A percentile compares a stretch with the other conserved stretches of the same genome.
Evolutionary conservation across 352 stramenopile genomes (phyloP).

Genomic region (Pythium pectinolyticum): DNA sequence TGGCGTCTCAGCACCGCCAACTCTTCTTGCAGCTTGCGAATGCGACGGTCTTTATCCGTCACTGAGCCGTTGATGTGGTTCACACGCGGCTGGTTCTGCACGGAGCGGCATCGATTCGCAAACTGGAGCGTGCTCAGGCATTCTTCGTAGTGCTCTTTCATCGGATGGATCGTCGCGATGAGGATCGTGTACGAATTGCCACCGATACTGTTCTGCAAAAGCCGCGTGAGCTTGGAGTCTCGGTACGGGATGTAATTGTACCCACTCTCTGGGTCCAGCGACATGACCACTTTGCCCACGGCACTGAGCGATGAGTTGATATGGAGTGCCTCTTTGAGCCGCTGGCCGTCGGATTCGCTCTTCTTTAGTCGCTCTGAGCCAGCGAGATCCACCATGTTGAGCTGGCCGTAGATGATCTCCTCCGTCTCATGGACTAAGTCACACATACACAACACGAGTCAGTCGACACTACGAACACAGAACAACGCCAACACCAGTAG

Average conservation of each 20-base stretch:
- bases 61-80: slow-evolving; percentile 86
- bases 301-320: slow-evolving; percentile 86
- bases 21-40: slow-evolving; percentile 82
- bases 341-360: slow-evolving; percentile 83
- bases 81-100: slow-evolving; percentile 87
- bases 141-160: slow-evolving; percentile 89
- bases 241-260: slow-evolving; percentile 89
- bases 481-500: neutral
- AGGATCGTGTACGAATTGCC: slow-evolving; percentile 87
- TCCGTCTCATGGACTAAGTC: slow-evolving; percentile 53
- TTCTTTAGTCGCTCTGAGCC: slow-evolving; percentile 86
- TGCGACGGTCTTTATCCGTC: slow-evolving; percentile 83
- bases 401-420: slow-evolving; percentile 82
- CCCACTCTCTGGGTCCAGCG: slow-evolving; percentile 76
- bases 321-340: slow-evolving; percentile 81
- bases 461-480: neutral
- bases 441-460: neutral
- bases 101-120: slow-evolving; percentile 88
- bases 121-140: slow-evolving; percentile 91
- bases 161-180: slow-evolving; percentile 86
- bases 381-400: slow-evolving; percentile 85
- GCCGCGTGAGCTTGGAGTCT: slow-evolving; percentile 80
- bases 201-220: slow-evolving; percentile 86
- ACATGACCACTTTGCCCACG: slow-evolving; percentile 88
- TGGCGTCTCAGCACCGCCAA: slow-evolving; percentile 56